These are phyloP conservation scores for Pholiota molesta DNA, from an alignment of 768 basidiomycete genomes.

Conservation along the genomic window DNA sequence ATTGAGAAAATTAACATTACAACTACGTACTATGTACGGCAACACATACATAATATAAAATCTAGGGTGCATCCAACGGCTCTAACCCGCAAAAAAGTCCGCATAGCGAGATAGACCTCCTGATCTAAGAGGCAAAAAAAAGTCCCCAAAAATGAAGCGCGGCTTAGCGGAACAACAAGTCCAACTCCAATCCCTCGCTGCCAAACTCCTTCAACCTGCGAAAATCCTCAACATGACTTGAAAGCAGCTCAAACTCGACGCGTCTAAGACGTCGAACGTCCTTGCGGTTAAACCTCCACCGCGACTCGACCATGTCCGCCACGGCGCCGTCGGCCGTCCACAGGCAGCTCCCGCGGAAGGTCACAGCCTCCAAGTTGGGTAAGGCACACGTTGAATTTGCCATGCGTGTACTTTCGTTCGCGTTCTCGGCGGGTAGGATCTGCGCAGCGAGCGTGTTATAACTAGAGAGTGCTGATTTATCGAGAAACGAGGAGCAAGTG, in stretches of 20 bases:
- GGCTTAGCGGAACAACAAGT: conserved; percentile 19
- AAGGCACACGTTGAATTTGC: conserved; percentile 20
- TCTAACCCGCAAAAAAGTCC: neutral
- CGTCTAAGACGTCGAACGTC: conserved; percentile 29
- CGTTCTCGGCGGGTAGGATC: neutral
- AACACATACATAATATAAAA: neutral
- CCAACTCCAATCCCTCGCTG: conserved; percentile 35
- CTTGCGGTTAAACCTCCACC: conserved; percentile 28
- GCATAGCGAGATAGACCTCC: neutral
- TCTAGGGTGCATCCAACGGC: neutral
- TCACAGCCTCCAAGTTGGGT: conserved; percentile 30
- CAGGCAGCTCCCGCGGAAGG: conserved; percentile 32
- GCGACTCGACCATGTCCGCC: conserved; percentile 38
- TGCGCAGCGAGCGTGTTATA: neutral
- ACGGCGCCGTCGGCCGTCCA: conserved; percentile 33
- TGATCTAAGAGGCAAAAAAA: neutral
- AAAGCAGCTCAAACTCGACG: conserved; percentile 32
- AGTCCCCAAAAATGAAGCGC: neutral
- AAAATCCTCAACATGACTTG: conserved; percentile 34
- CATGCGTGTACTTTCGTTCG: neutral
- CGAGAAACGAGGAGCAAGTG: conserved; percentile 20
- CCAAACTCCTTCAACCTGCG: conserved; percentile 31
- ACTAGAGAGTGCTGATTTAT: conserved; percentile 2
- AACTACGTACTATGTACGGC: neutral
- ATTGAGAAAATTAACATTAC: neutral